A percentile compares a stretch with the other conserved stretches of the same genome.
These are phyloP conservation scores for Gossypium schwendimanii DNA, from an alignment of 441 rosid species.

Conservation along the genomic window DNA sequence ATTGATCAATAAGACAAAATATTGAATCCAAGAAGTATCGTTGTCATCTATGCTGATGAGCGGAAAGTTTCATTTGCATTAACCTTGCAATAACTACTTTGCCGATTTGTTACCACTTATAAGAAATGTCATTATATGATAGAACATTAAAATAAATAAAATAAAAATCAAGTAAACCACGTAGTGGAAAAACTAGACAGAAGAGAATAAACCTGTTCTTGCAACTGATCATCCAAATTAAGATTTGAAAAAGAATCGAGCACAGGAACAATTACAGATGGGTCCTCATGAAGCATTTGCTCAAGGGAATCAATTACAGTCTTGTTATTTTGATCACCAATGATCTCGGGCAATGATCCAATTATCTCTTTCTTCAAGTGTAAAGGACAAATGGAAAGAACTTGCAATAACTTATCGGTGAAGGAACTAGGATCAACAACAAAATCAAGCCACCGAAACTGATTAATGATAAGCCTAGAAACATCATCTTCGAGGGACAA, in stretches of 20 bases:
- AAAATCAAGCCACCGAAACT: slow-evolving; percentile 80
- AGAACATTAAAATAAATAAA: slow-evolving; percentile 5
- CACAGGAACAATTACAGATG: slow-evolving; percentile 55
- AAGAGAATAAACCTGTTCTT: slow-evolving; percentile 55
- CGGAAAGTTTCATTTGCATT: neutral
- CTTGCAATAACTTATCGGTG: slow-evolving; percentile 59
- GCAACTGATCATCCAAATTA: slow-evolving; percentile 56
- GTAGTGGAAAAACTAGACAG: neutral
- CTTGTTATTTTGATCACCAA: slow-evolving; percentile 54
- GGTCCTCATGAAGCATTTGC: slow-evolving; percentile 73
- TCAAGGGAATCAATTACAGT: slow-evolving; percentile 59
- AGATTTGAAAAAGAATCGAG: slow-evolving; percentile 75
- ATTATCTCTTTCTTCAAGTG: slow-evolving; percentile 74
- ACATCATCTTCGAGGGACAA: slow-evolving; percentile 54
- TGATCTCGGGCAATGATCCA: slow-evolving; percentile 84
- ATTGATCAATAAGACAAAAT: slow-evolving; percentile 2
- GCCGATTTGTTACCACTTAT: neutral
- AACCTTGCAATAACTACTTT: neutral
- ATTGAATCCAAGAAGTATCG: neutral
- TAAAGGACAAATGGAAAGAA: slow-evolving; percentile 56
- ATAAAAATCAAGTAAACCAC: neutral
- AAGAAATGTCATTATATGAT: neutral
- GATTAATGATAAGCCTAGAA: slow-evolving; percentile 64
- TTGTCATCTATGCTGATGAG: neutral
- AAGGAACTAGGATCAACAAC: slow-evolving; percentile 47